phyloP scores from a whole-genome alignment of 495 filamentous ascomycete genomes.

The Neurospora sp. region DNA sequence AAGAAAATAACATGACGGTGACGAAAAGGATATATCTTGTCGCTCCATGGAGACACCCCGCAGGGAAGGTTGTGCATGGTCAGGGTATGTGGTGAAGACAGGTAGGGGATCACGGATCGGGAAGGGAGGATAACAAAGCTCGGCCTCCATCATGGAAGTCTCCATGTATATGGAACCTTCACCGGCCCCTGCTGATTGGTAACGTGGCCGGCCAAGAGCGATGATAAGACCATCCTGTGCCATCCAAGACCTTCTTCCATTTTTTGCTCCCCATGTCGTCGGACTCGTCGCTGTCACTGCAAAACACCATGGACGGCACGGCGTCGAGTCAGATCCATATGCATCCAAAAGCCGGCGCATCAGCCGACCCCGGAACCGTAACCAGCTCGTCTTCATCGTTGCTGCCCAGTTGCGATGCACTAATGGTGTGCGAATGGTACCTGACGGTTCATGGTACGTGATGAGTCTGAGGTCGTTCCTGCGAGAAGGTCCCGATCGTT shows the following conservation, averaged over 20 bases:
- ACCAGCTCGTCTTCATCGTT: not conserved
- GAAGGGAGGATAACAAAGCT: not conserved
- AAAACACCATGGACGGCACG: not conserved
- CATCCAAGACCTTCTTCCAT: not conserved
- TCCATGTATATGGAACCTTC: not conserved
- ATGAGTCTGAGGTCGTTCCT: not conserved
- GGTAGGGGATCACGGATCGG: not conserved
- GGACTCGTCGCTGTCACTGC: not conserved
- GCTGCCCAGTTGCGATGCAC: not conserved
- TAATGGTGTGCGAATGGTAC: not conserved
- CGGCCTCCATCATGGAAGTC: not conserved
- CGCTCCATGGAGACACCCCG: not conserved
- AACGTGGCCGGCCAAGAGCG: not conserved
- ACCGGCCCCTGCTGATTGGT: not conserved
- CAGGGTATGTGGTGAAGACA: not conserved
- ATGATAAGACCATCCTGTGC: not conserved
- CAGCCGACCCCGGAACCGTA: not conserved
- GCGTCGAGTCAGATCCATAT: not conserved
- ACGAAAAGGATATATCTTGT: not conserved
- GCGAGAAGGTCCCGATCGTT: not conserved
- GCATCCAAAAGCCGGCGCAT: not conserved
- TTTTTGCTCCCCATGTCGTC: not conserved
- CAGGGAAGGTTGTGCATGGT: not conserved
- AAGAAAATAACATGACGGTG: not conserved
- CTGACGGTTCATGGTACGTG: not conserved